A percentile compares a stretch with the other conserved stretches of the same genome.
Evolutionary conservation across 2,329 filamentous ascomycete species (phyloP).

Genomic region (Epichloe coenophiala): DNA sequence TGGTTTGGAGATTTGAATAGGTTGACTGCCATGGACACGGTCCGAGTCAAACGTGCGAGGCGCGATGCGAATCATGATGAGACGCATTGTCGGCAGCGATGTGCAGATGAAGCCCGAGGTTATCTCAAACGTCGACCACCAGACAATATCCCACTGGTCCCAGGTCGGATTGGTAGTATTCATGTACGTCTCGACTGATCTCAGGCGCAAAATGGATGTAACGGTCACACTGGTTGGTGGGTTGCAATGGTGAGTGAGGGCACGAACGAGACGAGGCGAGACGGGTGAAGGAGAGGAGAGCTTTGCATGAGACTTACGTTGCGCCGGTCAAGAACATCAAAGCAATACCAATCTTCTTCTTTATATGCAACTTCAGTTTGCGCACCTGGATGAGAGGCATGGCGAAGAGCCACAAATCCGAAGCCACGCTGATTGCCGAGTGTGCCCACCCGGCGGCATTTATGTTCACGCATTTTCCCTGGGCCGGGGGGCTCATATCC

Average conservation of each 20-base stretch:
- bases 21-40: neutral
- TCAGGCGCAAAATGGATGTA: slow-evolving; percentile 2
- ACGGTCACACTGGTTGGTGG: neutral
- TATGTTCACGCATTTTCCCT: neutral
- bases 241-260: neutral
- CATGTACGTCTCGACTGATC: neutral
- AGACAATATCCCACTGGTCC: slow-evolving; percentile 1
- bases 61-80: slow-evolving; percentile 2
- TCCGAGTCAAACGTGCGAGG: neutral
- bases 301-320: neutral
- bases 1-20: neutral
- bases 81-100: neutral
- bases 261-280: neutral
- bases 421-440: neutral
- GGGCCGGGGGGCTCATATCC: neutral
- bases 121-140: slow-evolving; percentile 3
- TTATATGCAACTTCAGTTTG: neutral
- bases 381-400: slow-evolving; percentile 2
- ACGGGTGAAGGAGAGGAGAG: neutral
- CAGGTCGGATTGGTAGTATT: slow-evolving; percentile 2
- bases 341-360: slow-evolving; percentile 4
- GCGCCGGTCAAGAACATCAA: slow-evolving; percentile 3
- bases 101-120: slow-evolving; percentile 2
- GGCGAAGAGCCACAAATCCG: slow-evolving; percentile 3
- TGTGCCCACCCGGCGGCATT: neutral